Evolutionary conservation across 805 yeast species (phyloP).

Genomic region (Schwanniomyces yamadae): DNA sequence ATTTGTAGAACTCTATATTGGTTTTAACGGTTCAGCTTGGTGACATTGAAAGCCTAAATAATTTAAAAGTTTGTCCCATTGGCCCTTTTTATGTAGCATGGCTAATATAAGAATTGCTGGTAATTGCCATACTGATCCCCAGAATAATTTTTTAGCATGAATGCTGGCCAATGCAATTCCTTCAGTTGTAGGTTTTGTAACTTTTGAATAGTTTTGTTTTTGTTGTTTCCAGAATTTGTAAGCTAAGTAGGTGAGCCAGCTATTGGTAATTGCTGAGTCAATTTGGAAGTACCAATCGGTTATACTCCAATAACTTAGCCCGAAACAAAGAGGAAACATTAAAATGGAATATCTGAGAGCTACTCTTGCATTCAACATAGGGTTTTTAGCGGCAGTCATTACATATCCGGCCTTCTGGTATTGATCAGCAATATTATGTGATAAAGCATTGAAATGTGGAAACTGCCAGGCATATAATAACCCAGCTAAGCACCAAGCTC

Average conservation of each 20-base stretch:
- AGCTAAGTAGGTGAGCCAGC: slow-evolving; percentile 82
- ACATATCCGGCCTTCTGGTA: slow-evolving; percentile 92
- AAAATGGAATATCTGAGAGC: slow-evolving; percentile 85
- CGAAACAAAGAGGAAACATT: slow-evolving; percentile 92
- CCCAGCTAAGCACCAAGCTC: slow-evolving; percentile 92
- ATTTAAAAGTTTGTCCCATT: slow-evolving; percentile 68
- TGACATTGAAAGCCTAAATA: slow-evolving; percentile 19
- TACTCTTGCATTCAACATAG: slow-evolving; percentile 88
- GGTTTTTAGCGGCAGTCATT: slow-evolving; percentile 95
- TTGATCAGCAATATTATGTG: slow-evolving; percentile 84
- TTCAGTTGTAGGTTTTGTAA: slow-evolving; percentile 46
- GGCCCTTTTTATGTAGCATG: slow-evolving; percentile 91
- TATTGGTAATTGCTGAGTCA: slow-evolving; percentile 82
- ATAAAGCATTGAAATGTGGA: slow-evolving; percentile 92
- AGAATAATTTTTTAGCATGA: slow-evolving; percentile 82
- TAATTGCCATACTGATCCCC: slow-evolving; percentile 93
- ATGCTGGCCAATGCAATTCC: slow-evolving; percentile 59
- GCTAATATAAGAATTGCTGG: slow-evolving; percentile 89
- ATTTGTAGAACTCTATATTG: too few species aligned
- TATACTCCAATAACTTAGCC: slow-evolving; percentile 71
- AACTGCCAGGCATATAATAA: slow-evolving; percentile 96
- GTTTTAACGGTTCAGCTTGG: not conserved
- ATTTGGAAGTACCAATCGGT: slow-evolving; percentile 78
- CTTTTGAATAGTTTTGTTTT: slow-evolving; percentile 50
- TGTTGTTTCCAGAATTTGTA: slow-evolving; percentile 86